These are phyloP conservation scores for Leishmania martiniquensis DNA, from an alignment of 208 protist genomes.

Conservation along the genomic window DNA sequence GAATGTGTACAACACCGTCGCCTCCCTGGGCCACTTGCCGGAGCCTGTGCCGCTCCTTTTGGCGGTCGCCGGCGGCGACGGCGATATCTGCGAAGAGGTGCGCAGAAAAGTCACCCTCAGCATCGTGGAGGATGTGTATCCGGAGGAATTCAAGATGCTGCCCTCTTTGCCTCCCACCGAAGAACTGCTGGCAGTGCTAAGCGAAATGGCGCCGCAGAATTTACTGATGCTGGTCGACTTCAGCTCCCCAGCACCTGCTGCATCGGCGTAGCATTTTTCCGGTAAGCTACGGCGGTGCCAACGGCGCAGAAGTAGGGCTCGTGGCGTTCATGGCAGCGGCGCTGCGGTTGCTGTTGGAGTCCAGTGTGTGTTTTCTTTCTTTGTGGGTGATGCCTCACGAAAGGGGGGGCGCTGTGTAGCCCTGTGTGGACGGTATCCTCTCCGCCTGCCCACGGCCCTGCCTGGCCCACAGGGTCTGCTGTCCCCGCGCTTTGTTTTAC, in stretches of 20 bases:
- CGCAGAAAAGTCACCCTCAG: conserved; percentile 24
- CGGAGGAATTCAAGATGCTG: conserved; percentile 25
- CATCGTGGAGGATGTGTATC: conserved; percentile 52
- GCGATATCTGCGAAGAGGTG: conserved; percentile 34
- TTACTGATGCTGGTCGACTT: conserved; percentile 45
- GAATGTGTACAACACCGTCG: conserved; percentile 64
- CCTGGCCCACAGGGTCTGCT: background rate
- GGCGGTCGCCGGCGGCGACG: conserved; percentile 32
- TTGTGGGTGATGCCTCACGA: background rate
- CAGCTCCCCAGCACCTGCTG: background rate
- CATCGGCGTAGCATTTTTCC: background rate
- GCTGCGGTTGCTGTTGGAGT: background rate
- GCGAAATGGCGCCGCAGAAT: conserved; percentile 59
- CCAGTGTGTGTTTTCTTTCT: background rate
- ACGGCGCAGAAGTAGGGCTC: background rate
- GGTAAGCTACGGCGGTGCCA: background rate
- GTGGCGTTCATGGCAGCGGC: background rate
- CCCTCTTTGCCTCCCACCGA: conserved; percentile 21
- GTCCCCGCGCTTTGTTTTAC: background rate
- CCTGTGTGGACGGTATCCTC: background rate
- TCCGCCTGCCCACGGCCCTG: background rate
- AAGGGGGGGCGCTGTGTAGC: background rate
- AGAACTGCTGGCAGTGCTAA: conserved; percentile 17
- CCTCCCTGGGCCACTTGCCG: conserved; percentile 48
- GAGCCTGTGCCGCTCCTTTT: conserved; percentile 51